Evolutionary conservation across 2,329 filamentous ascomycete species (phyloP), one percentile per base, ranked within the genome.

Genomic region (Aureobasidium lini): DNA sequence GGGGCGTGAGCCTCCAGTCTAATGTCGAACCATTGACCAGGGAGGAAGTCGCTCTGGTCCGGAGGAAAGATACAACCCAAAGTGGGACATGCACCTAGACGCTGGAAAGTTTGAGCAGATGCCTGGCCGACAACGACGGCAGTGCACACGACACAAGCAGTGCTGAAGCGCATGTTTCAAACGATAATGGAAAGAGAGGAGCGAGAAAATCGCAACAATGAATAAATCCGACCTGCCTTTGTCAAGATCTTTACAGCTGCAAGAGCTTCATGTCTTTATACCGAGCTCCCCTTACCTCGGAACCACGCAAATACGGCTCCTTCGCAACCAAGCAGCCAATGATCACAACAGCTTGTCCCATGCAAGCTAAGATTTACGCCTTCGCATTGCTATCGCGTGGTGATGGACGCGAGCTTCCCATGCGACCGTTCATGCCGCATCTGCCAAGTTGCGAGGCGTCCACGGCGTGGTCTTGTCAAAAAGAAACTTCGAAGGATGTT

Each of bases 21-120:
- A 63, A 95, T 85, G 70, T 94, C 90, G 68, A 94, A 94, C 71
- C 83, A 86, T 75, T 94, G 89, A 11, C 89, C 89, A 5, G 89
- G 85, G 1, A 95, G 81, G 75, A 94, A 94, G 68, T 94, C 89
- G 64, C 87, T 85, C 75, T 83, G 80, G 64, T 84, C 81, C 18
- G 82, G 82, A 50, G 81, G 81, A 59, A 83, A 79, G 60, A 84
- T 75, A 68, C 63, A 74, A 68, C 81, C 81, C 58, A 84, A 70
- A 4, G 75, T 77, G 34, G 81, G 81, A 67, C 81, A 84, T 58
- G 77, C 74, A 63, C 80, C 80, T 31, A 83, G 71, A 59, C 81
- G 75, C 66, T 80, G 79, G 68, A 79, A 82, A n/a, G 78, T 79
- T 70, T 83, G 80, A 37, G 79, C 79, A 59, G 69, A 62, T 32